A percentile compares a stretch with the other conserved stretches of the same genome.
phyloP scores from a whole-genome alignment of 768 basidiomycete genomes.

The Phaeotremella fagi region DNA sequence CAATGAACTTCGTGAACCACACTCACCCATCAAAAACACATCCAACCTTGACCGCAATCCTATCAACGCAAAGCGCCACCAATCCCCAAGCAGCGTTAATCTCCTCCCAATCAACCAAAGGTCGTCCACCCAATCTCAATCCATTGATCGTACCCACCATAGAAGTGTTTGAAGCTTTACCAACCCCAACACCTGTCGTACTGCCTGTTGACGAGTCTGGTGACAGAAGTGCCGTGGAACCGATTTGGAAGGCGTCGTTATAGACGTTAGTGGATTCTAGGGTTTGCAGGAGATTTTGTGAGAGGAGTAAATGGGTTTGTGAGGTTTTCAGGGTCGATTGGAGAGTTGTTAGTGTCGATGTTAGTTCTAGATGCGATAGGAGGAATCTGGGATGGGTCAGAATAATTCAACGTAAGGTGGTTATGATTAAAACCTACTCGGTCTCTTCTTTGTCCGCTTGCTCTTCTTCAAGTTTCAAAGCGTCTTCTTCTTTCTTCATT shows the following conservation, averaged over 20 bases:
- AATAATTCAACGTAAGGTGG: not conserved
- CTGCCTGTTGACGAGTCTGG: not conserved
- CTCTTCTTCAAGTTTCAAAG: conserved; percentile 70
- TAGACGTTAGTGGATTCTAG: conserved; percentile 49
- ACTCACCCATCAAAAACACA: conserved; percentile 78
- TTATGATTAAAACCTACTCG: conserved; percentile 19
- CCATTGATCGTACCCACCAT: conserved; percentile 92
- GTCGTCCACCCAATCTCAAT: conserved; percentile 77
- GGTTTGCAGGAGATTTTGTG: conserved; percentile 31
- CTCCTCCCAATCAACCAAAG: conserved; percentile 92
- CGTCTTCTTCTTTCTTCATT: conserved; percentile 76
- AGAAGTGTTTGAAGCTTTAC: conserved; percentile 12
- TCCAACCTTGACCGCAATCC: conserved; percentile 85
- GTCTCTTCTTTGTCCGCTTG: conserved; percentile 56
- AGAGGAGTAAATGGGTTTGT: conserved; percentile 40
- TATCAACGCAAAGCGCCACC: conserved; percentile 82
- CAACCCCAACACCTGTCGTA: not conserved
- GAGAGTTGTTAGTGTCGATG: conserved; percentile 11
- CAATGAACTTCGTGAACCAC: not conserved
- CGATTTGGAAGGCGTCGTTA: conserved; percentile 49
- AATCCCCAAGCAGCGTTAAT: conserved; percentile 99
- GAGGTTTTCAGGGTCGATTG: conserved; percentile 28
- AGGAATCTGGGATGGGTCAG: conserved; percentile 25
- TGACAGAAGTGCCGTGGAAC: conserved; percentile 36
- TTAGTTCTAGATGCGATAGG: conserved; percentile 14